Evolutionary conservation across 495 filamentous ascomycete genomes (phyloP).

Genomic region (Penicillium lagena): DNA sequence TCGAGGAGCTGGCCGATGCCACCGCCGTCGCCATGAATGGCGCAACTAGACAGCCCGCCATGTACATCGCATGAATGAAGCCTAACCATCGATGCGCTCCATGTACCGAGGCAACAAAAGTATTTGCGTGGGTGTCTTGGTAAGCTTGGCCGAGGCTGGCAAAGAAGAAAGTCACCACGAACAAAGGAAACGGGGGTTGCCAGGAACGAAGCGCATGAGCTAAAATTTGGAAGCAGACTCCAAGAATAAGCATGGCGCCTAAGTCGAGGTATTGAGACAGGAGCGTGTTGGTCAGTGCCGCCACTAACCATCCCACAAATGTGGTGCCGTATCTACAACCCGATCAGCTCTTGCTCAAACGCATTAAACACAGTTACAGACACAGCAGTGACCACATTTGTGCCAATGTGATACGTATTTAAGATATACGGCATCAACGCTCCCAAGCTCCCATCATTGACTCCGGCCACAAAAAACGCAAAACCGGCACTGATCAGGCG

Average conservation of each 20-base stretch:
- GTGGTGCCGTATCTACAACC: constrained; percentile 19
- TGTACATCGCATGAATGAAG: constrained; percentile 33
- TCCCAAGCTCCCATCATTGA: constrained; percentile 46
- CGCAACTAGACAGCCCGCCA: constrained; percentile 24
- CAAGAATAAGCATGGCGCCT: constrained; percentile 17
- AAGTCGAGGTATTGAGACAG: constrained; percentile 20
- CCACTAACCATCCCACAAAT: constrained; percentile 25
- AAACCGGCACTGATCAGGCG: constrained; percentile 13
- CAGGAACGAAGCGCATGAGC: constrained; percentile 21
- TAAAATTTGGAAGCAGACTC: constrained; percentile 19
- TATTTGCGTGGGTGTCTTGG: constrained; percentile 30
- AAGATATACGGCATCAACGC: constrained; percentile 51
- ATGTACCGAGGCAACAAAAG: constrained; percentile 17
- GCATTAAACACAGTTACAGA: constrained; percentile 4
- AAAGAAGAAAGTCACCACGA: constrained; percentile 23
- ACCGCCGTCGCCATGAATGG: constrained; percentile 24
- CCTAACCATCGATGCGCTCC: constrained; percentile 26
- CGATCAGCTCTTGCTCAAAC: no score
- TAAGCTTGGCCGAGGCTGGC: constrained; percentile 27
- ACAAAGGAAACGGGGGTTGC: constrained; percentile 22
- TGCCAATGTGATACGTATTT: constrained; percentile 37
- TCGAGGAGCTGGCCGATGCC: constrained; percentile 12
- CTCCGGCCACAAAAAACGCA: constrained; percentile 24
- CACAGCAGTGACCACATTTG: constrained; percentile 25
- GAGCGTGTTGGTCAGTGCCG: constrained; percentile 22